Evolutionary conservation across 257 asterid species (phyloP).

Genomic region (Eucommia ulmoides): DNA sequence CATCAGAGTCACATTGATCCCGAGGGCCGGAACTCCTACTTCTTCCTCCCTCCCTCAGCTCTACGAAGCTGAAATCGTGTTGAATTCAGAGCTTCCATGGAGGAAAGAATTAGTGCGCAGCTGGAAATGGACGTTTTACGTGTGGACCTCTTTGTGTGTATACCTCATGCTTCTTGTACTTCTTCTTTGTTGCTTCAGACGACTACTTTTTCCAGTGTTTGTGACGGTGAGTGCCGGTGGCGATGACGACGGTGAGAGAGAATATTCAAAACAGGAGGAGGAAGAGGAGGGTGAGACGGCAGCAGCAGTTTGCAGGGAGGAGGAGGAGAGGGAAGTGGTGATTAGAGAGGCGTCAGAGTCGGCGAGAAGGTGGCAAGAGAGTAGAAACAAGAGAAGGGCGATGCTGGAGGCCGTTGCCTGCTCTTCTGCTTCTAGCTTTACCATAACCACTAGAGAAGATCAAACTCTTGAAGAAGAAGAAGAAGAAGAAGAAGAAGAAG

Average conservation of each 20-base stretch:
- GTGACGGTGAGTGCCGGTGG: neutral
- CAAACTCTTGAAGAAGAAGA: too few relatives aligned
- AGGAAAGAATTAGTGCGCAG: constrained; percentile 34
- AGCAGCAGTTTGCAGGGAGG: too few relatives aligned
- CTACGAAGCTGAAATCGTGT: constrained; percentile 37
- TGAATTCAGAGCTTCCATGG: constrained; percentile 55
- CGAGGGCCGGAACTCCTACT: constrained; percentile 44
- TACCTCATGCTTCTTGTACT: constrained; percentile 30
- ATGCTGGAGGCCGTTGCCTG: too few relatives aligned
- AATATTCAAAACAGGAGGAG: constrained; percentile 5
- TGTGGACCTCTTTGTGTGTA: constrained; percentile 49
- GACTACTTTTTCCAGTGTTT: constrained; percentile 29
- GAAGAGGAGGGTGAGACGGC: neutral
- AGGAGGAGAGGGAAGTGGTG: constrained; percentile 7
- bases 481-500: too few relatives aligned
- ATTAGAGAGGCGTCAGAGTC: constrained; percentile 21
- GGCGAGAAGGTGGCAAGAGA: constrained; percentile 31
- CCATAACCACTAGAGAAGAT: too few relatives aligned
- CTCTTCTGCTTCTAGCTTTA: too few relatives aligned
- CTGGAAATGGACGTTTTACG: constrained; percentile 63
- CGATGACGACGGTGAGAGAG: neutral
- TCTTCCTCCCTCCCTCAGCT: constrained; percentile 39
- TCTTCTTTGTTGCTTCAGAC: constrained; percentile 33
- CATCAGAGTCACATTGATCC: constrained; percentile 37
- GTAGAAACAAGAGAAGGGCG: constrained; percentile 42